Conservation (phyloP, 2,329 filamentous ascomycete species). For the Purpureocillium lavendulum region DNA sequence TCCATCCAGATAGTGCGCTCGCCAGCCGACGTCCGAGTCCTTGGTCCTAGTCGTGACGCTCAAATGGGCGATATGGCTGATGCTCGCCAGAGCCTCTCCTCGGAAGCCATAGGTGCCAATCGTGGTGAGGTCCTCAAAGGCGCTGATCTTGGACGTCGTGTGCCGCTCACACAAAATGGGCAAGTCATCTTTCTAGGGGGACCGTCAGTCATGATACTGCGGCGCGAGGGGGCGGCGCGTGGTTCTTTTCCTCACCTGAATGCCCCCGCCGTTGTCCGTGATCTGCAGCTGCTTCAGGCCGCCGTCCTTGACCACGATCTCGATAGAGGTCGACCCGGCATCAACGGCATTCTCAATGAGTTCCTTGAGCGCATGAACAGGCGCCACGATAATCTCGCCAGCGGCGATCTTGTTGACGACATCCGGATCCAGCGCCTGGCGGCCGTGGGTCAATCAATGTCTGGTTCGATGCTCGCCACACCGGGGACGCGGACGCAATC, state of each 20-base stretch:
- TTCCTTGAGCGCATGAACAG: constrained; percentile 92
- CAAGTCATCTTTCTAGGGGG: constrained; percentile 71
- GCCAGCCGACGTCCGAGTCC: constrained; percentile 81
- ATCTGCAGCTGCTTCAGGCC: constrained; percentile 93
- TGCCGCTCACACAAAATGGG: constrained; percentile 91
- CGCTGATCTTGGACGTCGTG: constrained; percentile 91
- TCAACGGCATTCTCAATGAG: constrained; percentile 96
- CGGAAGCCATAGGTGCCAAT: constrained; percentile 98
- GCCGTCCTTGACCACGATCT: constrained; percentile 89
- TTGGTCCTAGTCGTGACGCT: constrained; percentile 91
- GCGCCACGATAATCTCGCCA: constrained; percentile 95
- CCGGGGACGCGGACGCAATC: not conserved
- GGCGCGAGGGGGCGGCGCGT: too few relatives aligned
- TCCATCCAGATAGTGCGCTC: constrained; percentile 79
- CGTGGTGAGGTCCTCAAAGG: constrained; percentile 82
- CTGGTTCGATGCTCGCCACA: not conserved
- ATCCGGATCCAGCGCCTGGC: constrained; percentile 74
- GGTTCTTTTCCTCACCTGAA: constrained; percentile 65
- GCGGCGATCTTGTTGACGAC: constrained; percentile 99
- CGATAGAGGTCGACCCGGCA: constrained; percentile 85
- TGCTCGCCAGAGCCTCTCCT: constrained; percentile 91
- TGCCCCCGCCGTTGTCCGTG: constrained; percentile 93
- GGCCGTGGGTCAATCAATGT: not conserved
- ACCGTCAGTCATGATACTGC: not conserved
- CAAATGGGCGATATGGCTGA: constrained; percentile 95